Percentiles rank a stretch among this genome's conserved stretches.
phyloP scores from a whole-genome alignment of 192 early-diverging fungal genomes.

The Mycoemilia scoparia region DNA sequence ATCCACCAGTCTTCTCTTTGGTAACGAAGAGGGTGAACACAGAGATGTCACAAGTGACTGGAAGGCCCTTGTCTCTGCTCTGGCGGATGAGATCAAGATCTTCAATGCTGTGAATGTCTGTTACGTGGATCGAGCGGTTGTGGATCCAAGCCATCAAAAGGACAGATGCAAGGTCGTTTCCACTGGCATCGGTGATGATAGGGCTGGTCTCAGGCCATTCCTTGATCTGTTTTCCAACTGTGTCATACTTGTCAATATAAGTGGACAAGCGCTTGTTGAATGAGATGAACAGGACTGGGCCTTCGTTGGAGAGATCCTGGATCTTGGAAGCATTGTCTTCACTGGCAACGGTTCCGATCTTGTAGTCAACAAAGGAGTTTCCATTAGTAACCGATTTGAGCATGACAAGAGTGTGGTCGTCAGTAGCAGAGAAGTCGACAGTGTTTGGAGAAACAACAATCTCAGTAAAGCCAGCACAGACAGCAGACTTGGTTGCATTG shows the following conservation, averaged over 20 bases:
- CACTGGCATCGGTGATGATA: slow-evolving; percentile 70
- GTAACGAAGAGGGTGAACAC: slow-evolving; percentile 62
- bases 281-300: slow-evolving; percentile 40
- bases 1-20: slow-evolving; percentile 1
- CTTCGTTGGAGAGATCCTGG: slow-evolving; percentile 17
- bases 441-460: slow-evolving; percentile 43
- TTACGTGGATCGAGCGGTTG: slow-evolving; percentile 71
- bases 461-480: slow-evolving; percentile 75
- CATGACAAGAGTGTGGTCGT: slow-evolving; percentile 18
- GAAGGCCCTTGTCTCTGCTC: slow-evolving; percentile 67
- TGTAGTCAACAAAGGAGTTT: slow-evolving; percentile 51
- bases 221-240: slow-evolving; percentile 54
- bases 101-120: slow-evolving; percentile 54
- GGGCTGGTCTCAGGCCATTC: slow-evolving; percentile 58
- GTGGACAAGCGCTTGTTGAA: slow-evolving; percentile 24
- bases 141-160: slow-evolving; percentile 74
- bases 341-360: slow-evolving; percentile 48
- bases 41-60: slow-evolving; percentile 87
- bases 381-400: slow-evolving; percentile 35
- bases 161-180: slow-evolving; percentile 71
- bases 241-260: slow-evolving; percentile 35
- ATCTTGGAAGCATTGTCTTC: slow-evolving; percentile 39
- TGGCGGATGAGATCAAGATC: slow-evolving; percentile 76
- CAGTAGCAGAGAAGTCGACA: slow-evolving; percentile 11
- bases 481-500: slow-evolving; percentile 47